Conservation (phyloP, 2,329 filamentous ascomycete genomes). For the Sphaerulina vaccinii region DNA sequence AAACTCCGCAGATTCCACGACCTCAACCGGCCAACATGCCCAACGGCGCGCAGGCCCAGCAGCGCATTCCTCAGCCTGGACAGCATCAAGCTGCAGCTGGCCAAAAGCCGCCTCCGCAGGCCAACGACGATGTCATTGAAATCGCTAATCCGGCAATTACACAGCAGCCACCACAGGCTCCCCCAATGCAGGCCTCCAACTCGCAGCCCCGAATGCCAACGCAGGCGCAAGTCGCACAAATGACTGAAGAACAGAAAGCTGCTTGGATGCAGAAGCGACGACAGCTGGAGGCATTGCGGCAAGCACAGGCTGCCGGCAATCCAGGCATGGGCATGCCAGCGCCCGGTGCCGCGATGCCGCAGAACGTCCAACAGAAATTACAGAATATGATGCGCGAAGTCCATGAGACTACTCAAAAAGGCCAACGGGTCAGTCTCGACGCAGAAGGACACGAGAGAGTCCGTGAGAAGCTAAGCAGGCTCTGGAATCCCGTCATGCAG, state of each 20-base stretch:
- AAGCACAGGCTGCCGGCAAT: slow-evolving; percentile 26
- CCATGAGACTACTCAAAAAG: slow-evolving; percentile 27
- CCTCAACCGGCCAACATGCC: slow-evolving; percentile 15
- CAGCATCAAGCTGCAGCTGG: slow-evolving; percentile 27
- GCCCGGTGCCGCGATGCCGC: neutral
- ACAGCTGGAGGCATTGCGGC: slow-evolving; percentile 29
- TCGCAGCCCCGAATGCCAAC: slow-evolving; percentile 21
- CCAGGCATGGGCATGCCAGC: neutral
- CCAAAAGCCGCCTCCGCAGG: slow-evolving; percentile 27
- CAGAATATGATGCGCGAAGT: slow-evolving; percentile 26
- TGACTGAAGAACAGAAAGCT: slow-evolving; percentile 22
- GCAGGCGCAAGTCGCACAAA: slow-evolving; percentile 29
- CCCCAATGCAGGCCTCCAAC: slow-evolving; percentile 25
- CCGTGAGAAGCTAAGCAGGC: slow-evolving; percentile 28
- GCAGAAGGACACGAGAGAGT: slow-evolving; percentile 21
- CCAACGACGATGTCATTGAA: slow-evolving; percentile 45
- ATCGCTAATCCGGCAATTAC: slow-evolving; percentile 32
- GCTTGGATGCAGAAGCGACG: slow-evolving; percentile 13
- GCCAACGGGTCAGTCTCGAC: slow-evolving; percentile 29
- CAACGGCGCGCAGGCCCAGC: slow-evolving; percentile 14
- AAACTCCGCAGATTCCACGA: slow-evolving; percentile 34
- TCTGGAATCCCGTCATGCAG: slow-evolving; percentile 28
- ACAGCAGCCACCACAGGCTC: slow-evolving; percentile 35
- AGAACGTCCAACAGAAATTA: slow-evolving; percentile 7
- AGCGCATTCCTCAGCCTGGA: slow-evolving; percentile 18